A percentile compares a stretch with the other conserved stretches of the same genome.
Evolutionary conservation across 2,329 filamentous ascomycete genomes (phyloP).

Genomic region (Dothistroma septosporum): DNA sequence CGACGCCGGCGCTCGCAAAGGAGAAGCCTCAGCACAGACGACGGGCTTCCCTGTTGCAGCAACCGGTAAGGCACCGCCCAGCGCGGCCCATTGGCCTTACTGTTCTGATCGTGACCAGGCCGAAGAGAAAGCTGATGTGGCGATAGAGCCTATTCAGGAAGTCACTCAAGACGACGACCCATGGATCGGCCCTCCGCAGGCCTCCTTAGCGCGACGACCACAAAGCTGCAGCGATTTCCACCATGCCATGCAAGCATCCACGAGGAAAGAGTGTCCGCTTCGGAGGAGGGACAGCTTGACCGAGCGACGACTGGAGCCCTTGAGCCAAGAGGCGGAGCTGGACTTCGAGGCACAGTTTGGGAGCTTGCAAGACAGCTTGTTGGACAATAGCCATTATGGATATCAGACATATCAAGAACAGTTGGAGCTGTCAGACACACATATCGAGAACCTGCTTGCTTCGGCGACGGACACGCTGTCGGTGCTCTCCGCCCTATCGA

Average conservation of each 20-base stretch:
- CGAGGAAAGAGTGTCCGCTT: conserved; percentile 49
- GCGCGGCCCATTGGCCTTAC: conserved; percentile 30
- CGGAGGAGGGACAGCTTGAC: conserved; percentile 39
- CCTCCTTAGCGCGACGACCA: conserved; percentile 61
- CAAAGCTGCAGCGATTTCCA: conserved; percentile 79
- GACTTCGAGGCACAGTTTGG: conserved; percentile 59
- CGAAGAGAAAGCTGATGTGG: conserved; percentile 51
- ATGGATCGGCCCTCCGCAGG: conserved; percentile 57
- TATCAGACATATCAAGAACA: conserved; percentile 84
- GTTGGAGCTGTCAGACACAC: conserved; percentile 71
- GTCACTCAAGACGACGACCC: conserved; percentile 52
- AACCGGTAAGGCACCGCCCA: conserved; percentile 44
- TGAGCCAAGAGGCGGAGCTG: conserved; percentile 38
- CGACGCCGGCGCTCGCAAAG: conserved; percentile 55
- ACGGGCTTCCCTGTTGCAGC: conserved; percentile 62
- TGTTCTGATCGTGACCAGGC: conserved; percentile 50
- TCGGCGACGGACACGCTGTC: conserved; percentile 73
- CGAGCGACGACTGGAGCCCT: conserved; percentile 25
- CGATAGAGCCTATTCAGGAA: conserved; percentile 54
- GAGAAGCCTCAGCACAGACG: conserved; percentile 57
- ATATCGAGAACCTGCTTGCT: conserved; percentile 72
- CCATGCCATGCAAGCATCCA: conserved; percentile 56
- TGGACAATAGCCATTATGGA: conserved; percentile 78
- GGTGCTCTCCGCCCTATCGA: conserved; percentile 72
- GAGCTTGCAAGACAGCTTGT: conserved; percentile 60